These are phyloP conservation scores for Lotmaria passim DNA, from an alignment of 208 protist species.

Conservation along the genomic window DNA sequence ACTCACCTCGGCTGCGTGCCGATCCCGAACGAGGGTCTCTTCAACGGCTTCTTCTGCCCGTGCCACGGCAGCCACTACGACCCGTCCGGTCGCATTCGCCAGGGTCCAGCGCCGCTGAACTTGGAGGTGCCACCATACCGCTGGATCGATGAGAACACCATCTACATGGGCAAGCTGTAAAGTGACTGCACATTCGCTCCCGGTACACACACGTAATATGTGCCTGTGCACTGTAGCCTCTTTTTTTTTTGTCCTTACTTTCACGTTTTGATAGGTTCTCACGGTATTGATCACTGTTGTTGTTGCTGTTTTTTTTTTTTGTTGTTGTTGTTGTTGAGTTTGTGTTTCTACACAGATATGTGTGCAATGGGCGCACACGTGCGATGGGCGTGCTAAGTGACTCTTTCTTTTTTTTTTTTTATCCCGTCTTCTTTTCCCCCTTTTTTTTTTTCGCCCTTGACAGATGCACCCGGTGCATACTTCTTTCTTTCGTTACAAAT, in stretches of 20 bases:
- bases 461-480: conserved; percentile 6
- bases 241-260: no score
- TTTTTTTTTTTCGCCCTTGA: conserved; percentile 3
- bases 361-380: no score
- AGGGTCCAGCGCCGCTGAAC: conserved; percentile 98
- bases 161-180: conserved; percentile 95
- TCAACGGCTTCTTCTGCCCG: conserved; percentile 98
- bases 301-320: neutral
- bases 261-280: no score
- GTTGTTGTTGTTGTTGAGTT: neutral
- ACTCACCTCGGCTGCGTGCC: conserved; percentile 99
- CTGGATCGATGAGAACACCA: conserved; percentile 93
- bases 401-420: conserved; percentile 3
- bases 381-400: neutral
- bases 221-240: neutral
- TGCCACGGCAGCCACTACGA: conserved; percentile 99
- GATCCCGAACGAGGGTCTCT: conserved; percentile 96
- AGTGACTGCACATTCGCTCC: no score
- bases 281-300: no score
- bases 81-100: conserved; percentile 97
- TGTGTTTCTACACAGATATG: no score
- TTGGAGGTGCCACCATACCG: conserved; percentile 97
- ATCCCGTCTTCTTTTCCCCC: neutral
- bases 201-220: no score
- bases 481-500: conserved; percentile 15